A percentile compares a stretch with the other conserved stretches of the same genome.
phyloP scores from a whole-genome alignment of 1,139 yeast species.

The Suhomyces atakaporum region DNA sequence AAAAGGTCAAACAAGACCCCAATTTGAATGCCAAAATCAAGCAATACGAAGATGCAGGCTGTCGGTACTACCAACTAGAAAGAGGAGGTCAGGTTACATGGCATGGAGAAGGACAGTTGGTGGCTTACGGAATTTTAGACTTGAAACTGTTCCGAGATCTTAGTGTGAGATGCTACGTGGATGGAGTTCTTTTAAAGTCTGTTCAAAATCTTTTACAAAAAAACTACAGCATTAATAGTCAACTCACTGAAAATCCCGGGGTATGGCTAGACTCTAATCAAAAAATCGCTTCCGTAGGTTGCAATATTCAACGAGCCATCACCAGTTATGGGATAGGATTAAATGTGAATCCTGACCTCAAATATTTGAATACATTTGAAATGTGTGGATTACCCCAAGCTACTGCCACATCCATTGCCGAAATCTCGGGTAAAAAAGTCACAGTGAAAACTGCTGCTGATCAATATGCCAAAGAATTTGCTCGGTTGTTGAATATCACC shows the following conservation, averaged over 20 bases:
- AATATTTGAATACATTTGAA: conserved; percentile 66
- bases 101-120: conserved; percentile 95
- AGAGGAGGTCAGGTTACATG: conserved; percentile 98
- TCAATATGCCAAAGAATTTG: conserved; percentile 54
- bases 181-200: conserved; percentile 62
- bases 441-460: conserved; percentile 49
- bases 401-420: conserved; percentile 38
- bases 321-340: conserved; percentile 90
- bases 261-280: conserved; percentile 64
- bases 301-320: conserved; percentile 79
- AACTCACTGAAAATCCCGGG: conserved; percentile 74
- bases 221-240: conserved; percentile 45
- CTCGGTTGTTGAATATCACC: conserved; percentile 46
- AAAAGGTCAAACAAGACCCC: conserved; percentile 62
- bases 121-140: conserved; percentile 81
- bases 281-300: conserved; percentile 89
- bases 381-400: conserved; percentile 85
- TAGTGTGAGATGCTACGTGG: conserved; percentile 75
- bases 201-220: conserved; percentile 54
- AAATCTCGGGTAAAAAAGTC: conserved; percentile 16
- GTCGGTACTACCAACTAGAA: conserved; percentile 65
- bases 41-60: conserved; percentile 43
- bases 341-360: conserved; percentile 73
- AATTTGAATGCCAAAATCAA: conserved; percentile 34
- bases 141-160: conserved; percentile 59